Evolutionary conservation across 768 basidiomycete genomes (phyloP).

Genomic region (Podaxis sp.): DNA sequence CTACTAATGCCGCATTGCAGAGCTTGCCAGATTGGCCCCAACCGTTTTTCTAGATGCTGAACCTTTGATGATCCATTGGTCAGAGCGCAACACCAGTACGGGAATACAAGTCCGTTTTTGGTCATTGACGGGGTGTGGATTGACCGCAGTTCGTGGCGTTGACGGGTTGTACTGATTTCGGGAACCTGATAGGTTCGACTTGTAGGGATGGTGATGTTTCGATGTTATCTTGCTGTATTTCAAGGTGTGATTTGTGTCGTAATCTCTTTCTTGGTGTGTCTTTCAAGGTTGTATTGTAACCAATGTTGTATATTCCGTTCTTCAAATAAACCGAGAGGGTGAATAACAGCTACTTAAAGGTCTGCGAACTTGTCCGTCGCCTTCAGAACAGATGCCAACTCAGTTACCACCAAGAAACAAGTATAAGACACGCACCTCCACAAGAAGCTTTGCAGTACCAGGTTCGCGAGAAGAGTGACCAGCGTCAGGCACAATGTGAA

Average conservation of each 20-base stretch:
- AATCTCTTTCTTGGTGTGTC: neutral
- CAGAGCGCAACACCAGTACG: neutral
- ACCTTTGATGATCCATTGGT: neutral
- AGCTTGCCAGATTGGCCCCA: conserved; percentile 76
- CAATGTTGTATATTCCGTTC: neutral
- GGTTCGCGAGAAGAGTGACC: conserved; percentile 83
- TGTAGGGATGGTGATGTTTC: neutral
- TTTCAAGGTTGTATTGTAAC: neutral
- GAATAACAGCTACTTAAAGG: conserved; percentile 17
- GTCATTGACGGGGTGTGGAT: neutral
- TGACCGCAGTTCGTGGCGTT: neutral
- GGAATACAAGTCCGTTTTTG: neutral
- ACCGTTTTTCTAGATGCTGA: conserved; percentile 18
- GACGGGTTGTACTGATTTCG: neutral
- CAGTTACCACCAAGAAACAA: neutral
- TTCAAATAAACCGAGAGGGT: neutral
- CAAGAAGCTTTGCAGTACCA: conserved; percentile 65
- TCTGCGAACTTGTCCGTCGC: conserved; percentile 45
- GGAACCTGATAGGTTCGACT: neutral
- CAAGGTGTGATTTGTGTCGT: neutral
- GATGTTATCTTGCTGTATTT: neutral
- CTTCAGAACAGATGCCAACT: conserved; percentile 19
- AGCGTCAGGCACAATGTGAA: conserved; percentile 80
- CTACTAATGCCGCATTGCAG: conserved; percentile 71
- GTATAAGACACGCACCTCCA: conserved; percentile 48